phyloP scores from a whole-genome alignment of 192 early-diverging fungal species.

The Backusella macrospora region DNA sequence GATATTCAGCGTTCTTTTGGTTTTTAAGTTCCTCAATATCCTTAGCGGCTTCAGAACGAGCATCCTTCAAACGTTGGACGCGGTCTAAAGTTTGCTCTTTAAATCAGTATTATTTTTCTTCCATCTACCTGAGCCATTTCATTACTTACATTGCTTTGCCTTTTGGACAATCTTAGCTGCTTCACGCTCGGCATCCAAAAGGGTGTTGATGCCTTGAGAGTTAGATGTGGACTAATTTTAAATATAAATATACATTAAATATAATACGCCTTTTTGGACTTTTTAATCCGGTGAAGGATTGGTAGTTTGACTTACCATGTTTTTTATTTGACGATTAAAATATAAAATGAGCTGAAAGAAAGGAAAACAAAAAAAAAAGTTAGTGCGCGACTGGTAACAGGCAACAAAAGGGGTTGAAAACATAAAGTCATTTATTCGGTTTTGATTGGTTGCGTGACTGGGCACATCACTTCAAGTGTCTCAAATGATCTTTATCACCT shows the following conservation, averaged over 20 bases:
- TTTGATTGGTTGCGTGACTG: slow-evolving; percentile 12
- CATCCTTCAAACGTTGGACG: slow-evolving; percentile 90
- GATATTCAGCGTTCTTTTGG: slow-evolving; percentile 83
- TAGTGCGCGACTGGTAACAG: not conserved
- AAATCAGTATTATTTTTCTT: not conserved
- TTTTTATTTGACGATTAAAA: not conserved
- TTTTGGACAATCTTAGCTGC: slow-evolving; percentile 92
- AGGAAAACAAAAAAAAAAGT: not conserved
- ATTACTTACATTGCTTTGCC: slow-evolving; percentile 79
- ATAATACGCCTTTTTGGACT: too few species aligned
- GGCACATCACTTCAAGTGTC: not conserved
- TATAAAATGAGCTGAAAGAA: not conserved
- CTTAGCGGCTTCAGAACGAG: slow-evolving; percentile 88
- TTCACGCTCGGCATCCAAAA: slow-evolving; percentile 97
- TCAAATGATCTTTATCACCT: not conserved
- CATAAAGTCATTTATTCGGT: not conserved
- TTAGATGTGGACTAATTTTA: slow-evolving; percentile 50
- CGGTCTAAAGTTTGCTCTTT: slow-evolving; percentile 64
- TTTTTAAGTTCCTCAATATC: slow-evolving; percentile 88
- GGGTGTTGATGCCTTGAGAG: slow-evolving; percentile 92
- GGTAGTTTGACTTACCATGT: not conserved
- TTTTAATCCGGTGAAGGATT: too few species aligned
- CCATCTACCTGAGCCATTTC: not conserved
- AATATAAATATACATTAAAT: too few species aligned
- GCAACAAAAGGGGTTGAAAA: not conserved